Evolutionary conservation across 768 basidiomycete species (phyloP), one percentile per base, ranked within the genome.

Genomic region (Harrya chromipes): DNA sequence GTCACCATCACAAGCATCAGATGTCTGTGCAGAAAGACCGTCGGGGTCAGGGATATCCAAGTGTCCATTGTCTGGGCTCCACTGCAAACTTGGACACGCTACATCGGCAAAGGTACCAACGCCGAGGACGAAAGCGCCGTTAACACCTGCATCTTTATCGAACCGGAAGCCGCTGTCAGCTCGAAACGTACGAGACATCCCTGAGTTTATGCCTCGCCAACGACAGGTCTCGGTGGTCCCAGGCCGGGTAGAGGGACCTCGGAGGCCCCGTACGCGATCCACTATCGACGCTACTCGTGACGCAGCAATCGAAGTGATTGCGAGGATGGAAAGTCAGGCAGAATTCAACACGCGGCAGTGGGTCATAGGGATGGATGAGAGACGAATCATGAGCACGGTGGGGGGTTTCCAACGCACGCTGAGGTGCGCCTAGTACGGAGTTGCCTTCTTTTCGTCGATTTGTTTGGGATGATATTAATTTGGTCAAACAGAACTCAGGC

Each of bases 11-110:
- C 63, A 64, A 19, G 55, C 38, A 4, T 64, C 62, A 40, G 62
- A 64, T 17, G 40, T 63, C 24, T 64, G 62, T 16, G 64, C 62
- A 17, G 62, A 64, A 49, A 66, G 52, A 34, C 62, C 62, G n/a
- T 55, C 44, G 4, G 49, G 61, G 14, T 48, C 48, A 1, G 58
- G 55, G 11, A 46, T 39, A 29, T 66, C 62, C 2, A 58, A 46
- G 13, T 64, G 62, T 33, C 62, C 62, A 12, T 37, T 64, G 27
- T 48, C 61, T 53, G 63, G 58, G 13, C 45, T 66, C n/a, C 63
- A 64, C 17, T 55, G 55, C 50, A 63, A 43, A n/a, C 43, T 52
- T 2, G 55, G 55, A 24, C 40, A 35, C 9, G 27, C 49, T 16
- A 9, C 47, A 10, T 19, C 13, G 7, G 40, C 21, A 23, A 38